phyloP scores from a whole-genome alignment of 129 eudicot genomes.

The Lonicera japonica region DNA sequence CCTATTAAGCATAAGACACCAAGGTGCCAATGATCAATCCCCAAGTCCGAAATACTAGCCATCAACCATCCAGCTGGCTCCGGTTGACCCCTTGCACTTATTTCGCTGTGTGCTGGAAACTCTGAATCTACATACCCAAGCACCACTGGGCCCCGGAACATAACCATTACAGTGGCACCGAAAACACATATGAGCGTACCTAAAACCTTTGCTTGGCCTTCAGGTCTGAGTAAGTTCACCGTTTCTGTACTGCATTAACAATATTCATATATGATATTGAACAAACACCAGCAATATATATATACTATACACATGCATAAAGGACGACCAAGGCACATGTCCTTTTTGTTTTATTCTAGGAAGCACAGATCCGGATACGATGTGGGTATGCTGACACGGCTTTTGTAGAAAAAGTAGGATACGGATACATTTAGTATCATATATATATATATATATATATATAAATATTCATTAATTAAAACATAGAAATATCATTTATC shows the following conservation, averaged over 20 bases:
- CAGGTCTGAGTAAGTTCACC: constrained; percentile 55
- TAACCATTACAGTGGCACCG: constrained; percentile 87
- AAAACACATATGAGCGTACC: constrained; percentile 82
- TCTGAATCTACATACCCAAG: constrained; percentile 52
- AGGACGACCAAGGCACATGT: too few relatives aligned
- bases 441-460: too few relatives aligned
- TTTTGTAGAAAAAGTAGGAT: too few relatives aligned
- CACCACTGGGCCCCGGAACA: constrained; percentile 82
- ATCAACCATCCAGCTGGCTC: constrained; percentile 73
- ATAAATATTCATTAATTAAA: too few relatives aligned
- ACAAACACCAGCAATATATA: neutral
- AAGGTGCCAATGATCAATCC: constrained; percentile 78
- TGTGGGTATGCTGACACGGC: too few relatives aligned
- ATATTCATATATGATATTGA: constrained; percentile 12
- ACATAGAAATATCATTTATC: too few relatives aligned
- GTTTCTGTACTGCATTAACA: constrained; percentile 77
- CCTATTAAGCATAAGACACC: constrained; percentile 89
- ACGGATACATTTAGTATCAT: too few relatives aligned
- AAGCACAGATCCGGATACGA: too few relatives aligned
- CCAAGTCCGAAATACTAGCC: constrained; percentile 41
- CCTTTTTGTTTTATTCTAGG: too few relatives aligned
- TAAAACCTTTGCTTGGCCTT: constrained; percentile 87
- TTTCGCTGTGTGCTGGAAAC: constrained; percentile 30
- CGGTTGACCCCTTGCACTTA: constrained; percentile 76
- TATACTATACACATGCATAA: neutral